A percentile compares a stretch with the other conserved stretches of the same genome.
phyloP scores from a whole-genome alignment of 1,284 basidiomycete species.

The Cryptococcus sp. region DNA sequence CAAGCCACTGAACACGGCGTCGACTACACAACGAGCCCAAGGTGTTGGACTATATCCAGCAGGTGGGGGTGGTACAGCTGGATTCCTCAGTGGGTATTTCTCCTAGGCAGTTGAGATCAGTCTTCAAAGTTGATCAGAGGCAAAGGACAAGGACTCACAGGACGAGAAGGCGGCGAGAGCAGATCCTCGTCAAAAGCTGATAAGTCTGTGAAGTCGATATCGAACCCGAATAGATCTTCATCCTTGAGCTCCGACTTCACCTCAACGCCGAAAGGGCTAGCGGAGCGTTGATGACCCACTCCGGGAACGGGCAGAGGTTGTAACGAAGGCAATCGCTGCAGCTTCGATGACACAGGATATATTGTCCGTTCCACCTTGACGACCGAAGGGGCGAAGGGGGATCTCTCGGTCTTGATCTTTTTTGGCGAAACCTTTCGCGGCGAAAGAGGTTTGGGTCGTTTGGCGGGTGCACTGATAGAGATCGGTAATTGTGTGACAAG shows the following conservation, averaged over 20 bases:
- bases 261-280: background rate
- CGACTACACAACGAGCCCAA: slow-evolving; percentile 39
- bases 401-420: background rate
- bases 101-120: slow-evolving; percentile 16
- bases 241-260: slow-evolving; percentile 13
- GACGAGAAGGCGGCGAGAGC: slow-evolving; percentile 8
- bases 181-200: slow-evolving; percentile 37
- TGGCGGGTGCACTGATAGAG: slow-evolving; percentile 4
- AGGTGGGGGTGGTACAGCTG: slow-evolving; percentile 33
- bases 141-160: slow-evolving; percentile 11
- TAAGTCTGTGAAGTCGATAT: slow-evolving; percentile 41
- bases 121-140: background rate
- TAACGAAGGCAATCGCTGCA: too few relatives aligned
- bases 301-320: too few relatives aligned
- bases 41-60: slow-evolving; percentile 35
- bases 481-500: slow-evolving; percentile 1
- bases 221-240: slow-evolving; percentile 38
- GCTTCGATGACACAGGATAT: background rate
- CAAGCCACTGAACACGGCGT: slow-evolving; percentile 31
- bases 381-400: slow-evolving; percentile 5
- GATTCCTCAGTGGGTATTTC: slow-evolving; percentile 39
- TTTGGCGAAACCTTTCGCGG: slow-evolving; percentile 11
- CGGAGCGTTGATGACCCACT: too few relatives aligned
- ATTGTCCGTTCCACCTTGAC: background rate
- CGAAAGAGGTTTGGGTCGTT: slow-evolving; percentile 7